Percentiles rank a stretch among this genome's conserved stretches.
phyloP scores from a whole-genome alignment of 208 protist species.

The Crithidia bombi region DNA sequence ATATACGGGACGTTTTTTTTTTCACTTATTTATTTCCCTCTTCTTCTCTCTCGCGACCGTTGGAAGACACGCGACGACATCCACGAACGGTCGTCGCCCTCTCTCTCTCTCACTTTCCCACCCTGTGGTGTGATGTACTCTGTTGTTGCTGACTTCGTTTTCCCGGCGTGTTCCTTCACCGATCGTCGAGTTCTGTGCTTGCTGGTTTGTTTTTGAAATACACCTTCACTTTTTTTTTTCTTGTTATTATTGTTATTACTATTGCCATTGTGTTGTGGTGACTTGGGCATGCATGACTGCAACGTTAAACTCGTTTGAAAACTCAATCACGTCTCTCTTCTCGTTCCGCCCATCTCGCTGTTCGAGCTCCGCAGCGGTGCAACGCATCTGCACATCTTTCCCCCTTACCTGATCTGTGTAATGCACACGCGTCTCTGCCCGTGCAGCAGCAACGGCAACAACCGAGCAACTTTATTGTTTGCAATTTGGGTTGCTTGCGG shows the following conservation, averaged over 20 bases:
- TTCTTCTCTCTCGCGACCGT: not conserved
- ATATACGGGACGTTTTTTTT: not conserved
- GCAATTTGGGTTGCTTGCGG: too few species aligned
- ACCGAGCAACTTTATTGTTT: too few species aligned
- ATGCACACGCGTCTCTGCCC: too few species aligned
- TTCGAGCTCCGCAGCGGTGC: too few species aligned
- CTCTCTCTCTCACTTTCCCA: not conserved
- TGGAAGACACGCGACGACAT: too few species aligned
- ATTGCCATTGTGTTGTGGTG: not conserved
- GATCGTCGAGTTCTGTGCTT: too few species aligned
- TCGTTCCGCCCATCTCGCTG: not conserved
- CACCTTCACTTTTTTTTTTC: not conserved
- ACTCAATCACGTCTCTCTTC: not conserved
- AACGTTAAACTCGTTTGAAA: not conserved
- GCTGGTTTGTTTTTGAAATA: not conserved
- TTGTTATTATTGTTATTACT: slow-evolving; percentile 4
- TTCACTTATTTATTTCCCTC: not conserved
- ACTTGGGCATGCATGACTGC: slow-evolving; percentile 1
- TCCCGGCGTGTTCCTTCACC: not conserved
- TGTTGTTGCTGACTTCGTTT: not conserved
- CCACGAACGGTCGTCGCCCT: not conserved
- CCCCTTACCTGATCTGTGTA: too few species aligned
- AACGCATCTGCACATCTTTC: too few species aligned
- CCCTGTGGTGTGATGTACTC: too few species aligned
- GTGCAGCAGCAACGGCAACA: too few species aligned